Percentiles rank a stretch among this genome's conserved stretches.
phyloP scores from a whole-genome alignment of 257 asterid species.

The Fraxinus anomala region DNA sequence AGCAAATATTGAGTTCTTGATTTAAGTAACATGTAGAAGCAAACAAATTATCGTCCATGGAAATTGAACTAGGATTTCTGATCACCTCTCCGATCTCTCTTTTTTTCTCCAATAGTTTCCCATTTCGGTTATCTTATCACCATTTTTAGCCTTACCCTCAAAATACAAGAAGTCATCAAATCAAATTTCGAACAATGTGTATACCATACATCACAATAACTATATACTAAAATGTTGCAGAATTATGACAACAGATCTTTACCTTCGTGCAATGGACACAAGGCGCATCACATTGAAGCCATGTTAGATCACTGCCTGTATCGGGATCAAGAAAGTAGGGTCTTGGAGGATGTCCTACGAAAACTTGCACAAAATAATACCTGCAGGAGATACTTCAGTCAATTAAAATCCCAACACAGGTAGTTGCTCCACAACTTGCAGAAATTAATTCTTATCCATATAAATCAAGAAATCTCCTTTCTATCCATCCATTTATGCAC shows the following conservation, averaged over 20 bases:
- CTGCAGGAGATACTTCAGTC: slow-evolving; percentile 43
- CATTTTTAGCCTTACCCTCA: neutral
- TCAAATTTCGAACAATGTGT: neutral
- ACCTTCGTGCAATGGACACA: slow-evolving; percentile 92
- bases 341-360: slow-evolving; percentile 80
- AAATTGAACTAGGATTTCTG: neutral
- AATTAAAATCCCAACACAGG: neutral
- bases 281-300: slow-evolving; percentile 99
- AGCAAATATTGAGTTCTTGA: neutral
- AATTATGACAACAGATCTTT: neutral
- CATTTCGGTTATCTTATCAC: neutral
- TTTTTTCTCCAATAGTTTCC: neutral
- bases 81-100: neutral
- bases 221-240: neutral
- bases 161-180: neutral
- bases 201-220: neutral
- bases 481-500: neutral
- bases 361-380: slow-evolving; percentile 79
- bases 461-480: neutral
- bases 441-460: neutral
- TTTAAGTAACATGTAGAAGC: neutral
- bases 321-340: slow-evolving; percentile 98
- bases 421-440: too few relatives aligned
- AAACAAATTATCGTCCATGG: neutral
- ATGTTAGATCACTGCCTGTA: slow-evolving; percentile 97